These are phyloP conservation scores for Aristolochia contorta DNA, from an alignment of 164 flowering plant species.

Conservation along the genomic window DNA sequence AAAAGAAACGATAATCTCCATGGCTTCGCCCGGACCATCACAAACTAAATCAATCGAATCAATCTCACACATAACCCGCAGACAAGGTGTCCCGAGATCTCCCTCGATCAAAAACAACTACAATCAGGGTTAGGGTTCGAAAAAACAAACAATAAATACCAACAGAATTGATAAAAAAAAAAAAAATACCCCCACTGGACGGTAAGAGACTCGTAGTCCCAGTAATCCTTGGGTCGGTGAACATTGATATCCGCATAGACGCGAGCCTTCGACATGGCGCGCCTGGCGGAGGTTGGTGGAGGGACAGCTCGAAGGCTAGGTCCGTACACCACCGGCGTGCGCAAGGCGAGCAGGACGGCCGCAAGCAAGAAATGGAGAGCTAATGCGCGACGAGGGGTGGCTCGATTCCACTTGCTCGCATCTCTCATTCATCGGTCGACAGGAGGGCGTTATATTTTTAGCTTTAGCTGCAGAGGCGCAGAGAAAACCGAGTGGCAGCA, in stretches of 20 bases:
- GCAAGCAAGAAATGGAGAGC: not conserved
- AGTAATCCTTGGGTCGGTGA: slow-evolving; percentile 56
- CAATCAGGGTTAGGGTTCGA: too few species aligned
- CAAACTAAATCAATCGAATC: too few species aligned
- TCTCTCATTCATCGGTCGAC: not conserved
- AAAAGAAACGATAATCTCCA: too few species aligned
- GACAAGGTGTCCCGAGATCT: too few species aligned
- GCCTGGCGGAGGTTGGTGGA: not conserved
- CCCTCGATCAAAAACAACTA: too few species aligned
- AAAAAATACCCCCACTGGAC: slow-evolving; percentile 66
- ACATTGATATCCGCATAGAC: slow-evolving; percentile 66
- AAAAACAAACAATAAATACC: not conserved
- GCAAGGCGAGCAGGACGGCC: slow-evolving; percentile 29
- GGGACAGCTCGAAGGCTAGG: slow-evolving; percentile 14
- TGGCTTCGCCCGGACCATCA: too few species aligned
- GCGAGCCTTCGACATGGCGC: slow-evolving; percentile 42
- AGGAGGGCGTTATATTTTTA: too few species aligned
- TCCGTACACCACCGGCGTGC: slow-evolving; percentile 28
- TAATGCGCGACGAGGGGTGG: not conserved
- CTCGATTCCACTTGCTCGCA: not conserved
- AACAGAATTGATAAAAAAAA: not conserved
- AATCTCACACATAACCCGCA: too few species aligned
- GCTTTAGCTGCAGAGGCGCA: too few species aligned
- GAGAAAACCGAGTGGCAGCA: too few species aligned
- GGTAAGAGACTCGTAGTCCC: slow-evolving; percentile 72